phyloP scores from a whole-genome alignment of 2,329 filamentous ascomycete genomes.

The Diaporthe amygdali region DNA sequence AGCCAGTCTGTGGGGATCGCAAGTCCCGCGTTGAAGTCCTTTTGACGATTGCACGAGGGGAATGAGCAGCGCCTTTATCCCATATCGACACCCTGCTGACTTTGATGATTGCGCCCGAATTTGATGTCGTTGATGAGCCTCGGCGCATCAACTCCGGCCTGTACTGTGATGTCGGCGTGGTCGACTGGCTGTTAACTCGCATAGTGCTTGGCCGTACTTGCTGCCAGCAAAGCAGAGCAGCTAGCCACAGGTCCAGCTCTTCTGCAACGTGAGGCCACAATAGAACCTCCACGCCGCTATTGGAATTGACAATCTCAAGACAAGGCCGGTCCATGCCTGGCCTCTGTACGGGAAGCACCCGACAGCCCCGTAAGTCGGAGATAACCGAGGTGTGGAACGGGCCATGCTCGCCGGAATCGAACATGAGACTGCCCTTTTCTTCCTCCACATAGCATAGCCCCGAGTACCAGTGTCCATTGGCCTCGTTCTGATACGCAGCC shows the following conservation, averaged over 20 bases:
- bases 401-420: conserved; percentile 71
- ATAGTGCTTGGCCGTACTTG: conserved; percentile 68
- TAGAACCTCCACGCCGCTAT: conserved; percentile 64
- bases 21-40: conserved; percentile 63
- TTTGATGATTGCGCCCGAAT: conserved; percentile 74
- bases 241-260: conserved; percentile 81
- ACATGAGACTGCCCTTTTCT: conserved; percentile 75
- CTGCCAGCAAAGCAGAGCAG: conserved; percentile 82
- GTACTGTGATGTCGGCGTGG: conserved; percentile 23
- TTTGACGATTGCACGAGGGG: conserved; percentile 61
- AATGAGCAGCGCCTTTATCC: conserved; percentile 73
- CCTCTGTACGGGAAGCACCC: conserved; percentile 62
- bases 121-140: conserved; percentile 41
- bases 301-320: conserved; percentile 59
- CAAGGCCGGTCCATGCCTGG: conserved; percentile 54
- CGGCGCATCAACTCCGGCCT: conserved; percentile 51
- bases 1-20: conserved; percentile 63
- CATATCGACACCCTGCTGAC: conserved; percentile 90
- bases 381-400: conserved; percentile 71
- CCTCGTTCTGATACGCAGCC: conserved; percentile 72
- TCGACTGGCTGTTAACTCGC: conserved; percentile 38
- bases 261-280: conserved; percentile 67
- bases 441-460: conserved; percentile 83
- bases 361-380: conserved; percentile 76
- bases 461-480: conserved; percentile 66